phyloP scores from a whole-genome alignment of 1,284 basidiomycete genomes.

The Apiotrichum brassicae region DNA sequence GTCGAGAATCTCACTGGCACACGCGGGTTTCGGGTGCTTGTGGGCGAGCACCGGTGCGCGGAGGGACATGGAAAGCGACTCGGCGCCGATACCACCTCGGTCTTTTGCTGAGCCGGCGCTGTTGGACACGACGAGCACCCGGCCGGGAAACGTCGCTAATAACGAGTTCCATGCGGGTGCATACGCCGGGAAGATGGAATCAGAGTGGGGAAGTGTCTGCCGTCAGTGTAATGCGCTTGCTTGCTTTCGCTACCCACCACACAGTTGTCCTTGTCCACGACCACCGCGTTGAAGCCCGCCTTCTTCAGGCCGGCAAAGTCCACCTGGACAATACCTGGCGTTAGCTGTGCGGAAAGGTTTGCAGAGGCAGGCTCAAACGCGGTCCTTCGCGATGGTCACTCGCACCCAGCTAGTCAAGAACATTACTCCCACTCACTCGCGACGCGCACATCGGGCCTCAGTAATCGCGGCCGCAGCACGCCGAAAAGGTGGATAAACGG shows the following conservation, averaged over 20 bases:
- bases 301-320: constrained; percentile 71
- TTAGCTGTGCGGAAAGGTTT: neutral
- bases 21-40: constrained; percentile 67
- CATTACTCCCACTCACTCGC: constrained; percentile 64
- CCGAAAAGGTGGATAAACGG: constrained; percentile 67
- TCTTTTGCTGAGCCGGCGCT: constrained; percentile 80
- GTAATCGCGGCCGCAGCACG: constrained; percentile 62
- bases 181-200: constrained; percentile 65
- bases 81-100: constrained; percentile 72
- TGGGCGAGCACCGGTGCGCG: constrained; percentile 78
- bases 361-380: too few species aligned
- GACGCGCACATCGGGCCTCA: constrained; percentile 65
- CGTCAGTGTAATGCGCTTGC: neutral
- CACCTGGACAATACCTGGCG: constrained; percentile 74
- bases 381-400: too few species aligned
- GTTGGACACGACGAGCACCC: constrained; percentile 88
- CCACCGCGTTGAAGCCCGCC: constrained; percentile 75
- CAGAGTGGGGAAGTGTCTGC: constrained; percentile 71
- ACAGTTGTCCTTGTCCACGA: constrained; percentile 98
- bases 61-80: constrained; percentile 71
- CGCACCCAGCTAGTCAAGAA: too few species aligned
- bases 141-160: constrained; percentile 64
- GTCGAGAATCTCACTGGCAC: constrained; percentile 59
- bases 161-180: constrained; percentile 75
- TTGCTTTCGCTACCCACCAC: constrained; percentile 54